Evolutionary conservation across 805 yeast species (phyloP).

Genomic region (Kodamaea restingae): DNA sequence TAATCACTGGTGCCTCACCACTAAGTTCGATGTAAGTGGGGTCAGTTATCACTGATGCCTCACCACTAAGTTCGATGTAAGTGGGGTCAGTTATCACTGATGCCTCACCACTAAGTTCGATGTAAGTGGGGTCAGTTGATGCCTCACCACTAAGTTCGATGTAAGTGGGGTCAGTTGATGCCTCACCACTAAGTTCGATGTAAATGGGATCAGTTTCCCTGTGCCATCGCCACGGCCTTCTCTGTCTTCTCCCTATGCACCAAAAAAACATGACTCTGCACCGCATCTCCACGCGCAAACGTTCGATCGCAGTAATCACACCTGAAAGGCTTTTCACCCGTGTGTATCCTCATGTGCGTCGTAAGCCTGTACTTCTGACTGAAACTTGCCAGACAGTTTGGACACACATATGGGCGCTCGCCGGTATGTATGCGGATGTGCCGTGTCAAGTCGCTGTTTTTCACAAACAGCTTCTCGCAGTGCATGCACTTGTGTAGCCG

Average conservation of each 20-base stretch:
- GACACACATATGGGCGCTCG: slow-evolving; percentile 9
- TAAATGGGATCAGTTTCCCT: too few species aligned
- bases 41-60: too few species aligned
- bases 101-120: too few species aligned
- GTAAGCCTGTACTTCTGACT: slow-evolving; percentile 13
- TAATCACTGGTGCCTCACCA: too few species aligned
- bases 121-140: too few species aligned
- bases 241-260: slow-evolving; percentile 15
- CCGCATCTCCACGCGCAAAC: slow-evolving; percentile 24
- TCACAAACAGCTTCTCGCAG: slow-evolving; percentile 21
- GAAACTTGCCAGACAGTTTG: slow-evolving; percentile 9
- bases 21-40: too few species aligned
- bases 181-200: too few species aligned
- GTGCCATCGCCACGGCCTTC: slow-evolving; percentile 8
- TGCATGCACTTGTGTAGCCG: slow-evolving; percentile 19
- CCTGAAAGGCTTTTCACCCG: slow-evolving; percentile 83
- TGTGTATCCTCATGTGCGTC: slow-evolving; percentile 27
- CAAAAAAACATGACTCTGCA: slow-evolving; percentile 19
- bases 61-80: too few species aligned
- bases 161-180: too few species aligned
- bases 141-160: too few species aligned
- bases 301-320: slow-evolving; percentile 55
- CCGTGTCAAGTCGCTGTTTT: slow-evolving; percentile 12
- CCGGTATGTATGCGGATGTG: slow-evolving; percentile 11
- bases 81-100: too few species aligned